Evolutionary conservation across 2,329 filamentous ascomycete species (phyloP).

Genomic region (Aspergillus ochraceus): DNA sequence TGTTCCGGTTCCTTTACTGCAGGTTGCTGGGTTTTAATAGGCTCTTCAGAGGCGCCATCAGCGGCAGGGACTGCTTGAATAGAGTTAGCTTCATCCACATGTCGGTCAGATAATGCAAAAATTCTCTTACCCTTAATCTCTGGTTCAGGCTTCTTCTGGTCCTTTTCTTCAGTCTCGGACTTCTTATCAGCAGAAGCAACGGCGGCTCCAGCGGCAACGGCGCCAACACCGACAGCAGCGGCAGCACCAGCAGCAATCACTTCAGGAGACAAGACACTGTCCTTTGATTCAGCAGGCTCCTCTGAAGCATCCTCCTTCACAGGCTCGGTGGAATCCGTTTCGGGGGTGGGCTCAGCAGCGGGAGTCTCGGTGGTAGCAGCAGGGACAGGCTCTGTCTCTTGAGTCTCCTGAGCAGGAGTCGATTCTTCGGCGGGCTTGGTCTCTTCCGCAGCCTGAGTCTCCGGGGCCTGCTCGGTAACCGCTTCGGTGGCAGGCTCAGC

Average conservation of each 20-base stretch:
- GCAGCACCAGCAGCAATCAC: slow-evolving; percentile 29
- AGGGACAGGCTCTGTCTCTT: not conserved
- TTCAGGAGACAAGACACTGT: slow-evolving; percentile 23
- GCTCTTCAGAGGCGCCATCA: slow-evolving; percentile 32
- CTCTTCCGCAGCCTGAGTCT: slow-evolving; percentile 2
- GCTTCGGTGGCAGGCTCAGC: slow-evolving; percentile 12
- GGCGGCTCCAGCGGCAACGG: slow-evolving; percentile 22
- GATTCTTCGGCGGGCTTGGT: slow-evolving; percentile 8
- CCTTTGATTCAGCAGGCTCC: slow-evolving; percentile 17
- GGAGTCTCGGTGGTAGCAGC: not conserved
- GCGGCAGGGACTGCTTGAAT: slow-evolving; percentile 31
- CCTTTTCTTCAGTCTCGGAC: slow-evolving; percentile 14
- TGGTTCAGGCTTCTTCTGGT: slow-evolving; percentile 8
- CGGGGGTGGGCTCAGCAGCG: slow-evolving; percentile 1
- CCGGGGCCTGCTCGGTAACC: not conserved
- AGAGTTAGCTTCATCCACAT: slow-evolving; percentile 34
- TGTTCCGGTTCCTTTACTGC: not conserved
- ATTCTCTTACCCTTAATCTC: not conserved
- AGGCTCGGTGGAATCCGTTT: slow-evolving; percentile 6
- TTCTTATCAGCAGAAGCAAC: slow-evolving; percentile 15
- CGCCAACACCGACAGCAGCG: slow-evolving; percentile 26
- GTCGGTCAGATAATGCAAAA: slow-evolving; percentile 18
- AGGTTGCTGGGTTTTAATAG: slow-evolving; percentile 50
- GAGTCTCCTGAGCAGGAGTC: not conserved
- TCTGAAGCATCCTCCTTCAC: slow-evolving; percentile 7